Percentiles rank a stretch among this genome's conserved stretches.
Evolutionary conservation across 805 yeast genomes (phyloP).

Genomic region (Saturnispora ahearnii): DNA sequence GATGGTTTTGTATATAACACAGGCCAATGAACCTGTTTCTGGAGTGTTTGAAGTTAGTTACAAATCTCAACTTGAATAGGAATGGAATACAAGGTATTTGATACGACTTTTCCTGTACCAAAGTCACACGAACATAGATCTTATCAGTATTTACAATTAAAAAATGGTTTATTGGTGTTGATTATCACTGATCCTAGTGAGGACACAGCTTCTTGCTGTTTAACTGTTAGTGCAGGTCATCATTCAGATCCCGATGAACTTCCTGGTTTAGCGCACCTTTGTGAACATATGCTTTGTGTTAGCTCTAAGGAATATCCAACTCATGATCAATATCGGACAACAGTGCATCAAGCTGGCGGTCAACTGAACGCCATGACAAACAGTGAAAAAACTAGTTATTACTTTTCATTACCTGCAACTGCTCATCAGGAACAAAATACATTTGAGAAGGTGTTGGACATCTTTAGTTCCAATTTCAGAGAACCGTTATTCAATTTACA

Average conservation of each 20-base stretch:
- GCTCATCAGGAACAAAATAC: slow-evolving; percentile 21
- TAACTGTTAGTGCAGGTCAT: slow-evolving; percentile 76
- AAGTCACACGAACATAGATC: slow-evolving; percentile 24
- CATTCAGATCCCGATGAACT: slow-evolving; percentile 62
- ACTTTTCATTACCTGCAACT: slow-evolving; percentile 48
- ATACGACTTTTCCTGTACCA: slow-evolving; percentile 11
- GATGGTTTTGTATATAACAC: neutral
- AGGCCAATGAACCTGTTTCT: neutral
- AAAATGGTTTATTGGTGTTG: slow-evolving; percentile 61
- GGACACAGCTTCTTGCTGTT: slow-evolving; percentile 55
- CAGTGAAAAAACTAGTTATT: slow-evolving; percentile 56
- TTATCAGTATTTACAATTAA: slow-evolving; percentile 40
- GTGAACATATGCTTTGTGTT: slow-evolving; percentile 64
- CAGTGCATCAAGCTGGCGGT: slow-evolving; percentile 44
- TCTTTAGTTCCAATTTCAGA: slow-evolving; percentile 44
- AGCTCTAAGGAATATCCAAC: slow-evolving; percentile 49
- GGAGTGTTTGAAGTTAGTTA: no score
- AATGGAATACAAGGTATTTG: neutral
- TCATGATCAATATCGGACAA: slow-evolving; percentile 36
- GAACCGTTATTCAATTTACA: slow-evolving; percentile 40
- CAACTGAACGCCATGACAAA: slow-evolving; percentile 58
- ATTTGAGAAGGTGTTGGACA: slow-evolving; percentile 37
- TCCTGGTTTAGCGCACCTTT: slow-evolving; percentile 82
- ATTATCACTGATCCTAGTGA: slow-evolving; percentile 69
- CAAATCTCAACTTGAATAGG: neutral